Percentiles rank a stretch among this genome's conserved stretches.
Conservation (phyloP, 2,329 filamentous ascomycete genomes). For the Penicillium sp. region DNA sequence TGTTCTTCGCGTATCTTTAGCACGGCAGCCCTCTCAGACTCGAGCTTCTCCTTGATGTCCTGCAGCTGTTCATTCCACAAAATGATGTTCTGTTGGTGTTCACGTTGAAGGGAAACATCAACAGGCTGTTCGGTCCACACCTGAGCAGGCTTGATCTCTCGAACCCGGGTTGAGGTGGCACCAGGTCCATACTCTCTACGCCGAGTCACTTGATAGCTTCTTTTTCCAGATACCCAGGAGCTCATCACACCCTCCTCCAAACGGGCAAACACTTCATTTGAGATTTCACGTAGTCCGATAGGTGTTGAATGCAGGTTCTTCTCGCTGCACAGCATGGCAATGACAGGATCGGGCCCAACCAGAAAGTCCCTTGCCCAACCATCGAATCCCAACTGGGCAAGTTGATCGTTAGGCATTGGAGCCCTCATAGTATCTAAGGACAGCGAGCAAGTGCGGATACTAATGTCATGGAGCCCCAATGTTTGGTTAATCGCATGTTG, state of each 20-base stretch:
- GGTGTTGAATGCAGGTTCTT: slow-evolving; percentile 66
- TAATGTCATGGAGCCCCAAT: slow-evolving; percentile 66
- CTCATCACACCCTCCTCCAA: slow-evolving; percentile 59
- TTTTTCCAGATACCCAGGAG: slow-evolving; percentile 67
- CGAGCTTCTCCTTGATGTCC: slow-evolving; percentile 25
- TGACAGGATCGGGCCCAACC: slow-evolving; percentile 74
- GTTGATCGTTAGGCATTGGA: slow-evolving; percentile 55
- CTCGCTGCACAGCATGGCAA: slow-evolving; percentile 83
- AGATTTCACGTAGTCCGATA: slow-evolving; percentile 62
- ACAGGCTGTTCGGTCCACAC: slow-evolving; percentile 77
- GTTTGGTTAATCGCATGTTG: slow-evolving; percentile 61
- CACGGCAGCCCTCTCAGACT: slow-evolving; percentile 29
- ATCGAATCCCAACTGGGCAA: slow-evolving; percentile 65
- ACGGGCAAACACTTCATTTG: slow-evolving; percentile 64
- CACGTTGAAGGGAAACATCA: slow-evolving; percentile 57
- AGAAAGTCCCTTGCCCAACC: slow-evolving; percentile 77
- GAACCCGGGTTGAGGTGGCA: slow-evolving; percentile 68
- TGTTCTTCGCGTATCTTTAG: slow-evolving; percentile 20
- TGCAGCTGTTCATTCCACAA: slow-evolving; percentile 43
- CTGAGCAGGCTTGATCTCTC: slow-evolving; percentile 57
- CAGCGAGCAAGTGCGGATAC: slow-evolving; percentile 62
- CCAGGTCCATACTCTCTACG: slow-evolving; percentile 76
- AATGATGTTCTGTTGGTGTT: slow-evolving; percentile 53
- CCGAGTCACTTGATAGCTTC: slow-evolving; percentile 63
- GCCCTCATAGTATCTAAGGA: slow-evolving; percentile 55